Conservation (phyloP, 2,329 filamentous ascomycete genomes). For the Aspergillus sp. region DNA sequence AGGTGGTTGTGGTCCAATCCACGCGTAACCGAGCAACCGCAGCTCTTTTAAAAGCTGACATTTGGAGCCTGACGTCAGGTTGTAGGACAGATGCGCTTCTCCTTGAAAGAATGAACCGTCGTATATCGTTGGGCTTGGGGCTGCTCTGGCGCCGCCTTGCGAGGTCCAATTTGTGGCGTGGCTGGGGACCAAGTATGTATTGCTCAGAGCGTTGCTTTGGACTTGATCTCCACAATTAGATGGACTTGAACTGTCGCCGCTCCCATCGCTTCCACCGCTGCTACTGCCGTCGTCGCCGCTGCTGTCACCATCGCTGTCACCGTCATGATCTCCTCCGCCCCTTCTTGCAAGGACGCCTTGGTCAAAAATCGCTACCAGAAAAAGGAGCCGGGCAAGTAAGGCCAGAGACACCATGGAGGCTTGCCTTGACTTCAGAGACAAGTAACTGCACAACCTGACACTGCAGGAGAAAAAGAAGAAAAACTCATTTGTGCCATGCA, state of each 20-base stretch:
- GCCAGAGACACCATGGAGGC: not conserved
- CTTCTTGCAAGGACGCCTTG: not conserved
- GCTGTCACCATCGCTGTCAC: not conserved
- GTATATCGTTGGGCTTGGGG: slow-evolving; percentile 1
- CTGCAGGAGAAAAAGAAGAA: not conserved
- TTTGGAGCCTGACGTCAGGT: not conserved
- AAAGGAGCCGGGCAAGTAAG: not conserved
- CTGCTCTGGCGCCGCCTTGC: not conserved
- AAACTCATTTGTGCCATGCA: not conserved
- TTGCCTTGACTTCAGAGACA: not conserved
- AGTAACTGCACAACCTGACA: not conserved
- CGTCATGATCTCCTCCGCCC: not conserved
- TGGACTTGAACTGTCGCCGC: not conserved
- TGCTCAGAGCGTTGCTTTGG: not conserved
- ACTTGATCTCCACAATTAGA: not conserved
- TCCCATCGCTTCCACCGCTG: not conserved
- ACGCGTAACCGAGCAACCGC: slow-evolving; percentile 4
- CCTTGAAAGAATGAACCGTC: slow-evolving; percentile 7
- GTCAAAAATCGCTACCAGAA: not conserved
- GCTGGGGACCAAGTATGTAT: not conserved
- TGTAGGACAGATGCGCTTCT: not conserved
- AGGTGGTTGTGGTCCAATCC: slow-evolving; percentile 3
- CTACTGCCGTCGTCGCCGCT: not conserved
- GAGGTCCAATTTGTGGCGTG: slow-evolving; percentile 4
- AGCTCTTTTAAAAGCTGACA: not conserved